Base-by-base conservation (phyloP, 768 basidiomycete genomes). In the Boletus eberwhitei region DNA sequence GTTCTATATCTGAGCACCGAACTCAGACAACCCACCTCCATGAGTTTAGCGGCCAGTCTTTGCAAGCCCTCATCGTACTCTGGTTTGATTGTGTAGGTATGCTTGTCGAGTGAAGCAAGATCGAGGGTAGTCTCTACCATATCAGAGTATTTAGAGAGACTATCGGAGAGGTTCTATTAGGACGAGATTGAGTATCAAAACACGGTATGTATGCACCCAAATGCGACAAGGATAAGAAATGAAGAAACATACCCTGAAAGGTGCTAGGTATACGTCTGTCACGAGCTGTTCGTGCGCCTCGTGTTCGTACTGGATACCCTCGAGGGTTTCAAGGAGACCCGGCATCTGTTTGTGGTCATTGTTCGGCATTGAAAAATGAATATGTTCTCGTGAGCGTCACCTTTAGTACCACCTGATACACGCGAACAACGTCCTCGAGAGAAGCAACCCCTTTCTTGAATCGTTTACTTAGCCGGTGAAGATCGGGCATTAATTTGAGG, bases 101-200 rank as follows among this genome's bases (percentile, higher is more conserved):
- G 93, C 14, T 80, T 79, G 31, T 90, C 86, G 7, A 97, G 79
- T 53, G 95, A 85, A 21, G 86, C 84, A 17, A 98, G 82, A 64
- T 99, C 97, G 40, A 99, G 82, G 0, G 97, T 98, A 57, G 91
- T 86, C 68, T 98, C 93, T 3, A 98, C 95, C 90, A 98, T 95
- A 57, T 94, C 90, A 3, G 81, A 77, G 62, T 94, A 96, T 65
- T 91, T 91, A 13, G 76, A 77, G 5, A 98, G 80, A 48, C 75
- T 84, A 0, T 67, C 70, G 17, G 81, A 73, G 58, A 83, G 79
- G 59, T 85, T 78, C 93, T 95, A 60, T n/a, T 37, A 40, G 44
- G 3, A 26, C 12, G 35, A 13, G 4, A 14, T 48, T 19, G 26
- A 21, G 49, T 46, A 47, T 52, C 40, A 47, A 29, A 19, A 52